A percentile compares a stretch with the other conserved stretches of the same genome.
phyloP scores from a whole-genome alignment of 768 basidiomycete genomes.

The Rhizopogon rudus region DNA sequence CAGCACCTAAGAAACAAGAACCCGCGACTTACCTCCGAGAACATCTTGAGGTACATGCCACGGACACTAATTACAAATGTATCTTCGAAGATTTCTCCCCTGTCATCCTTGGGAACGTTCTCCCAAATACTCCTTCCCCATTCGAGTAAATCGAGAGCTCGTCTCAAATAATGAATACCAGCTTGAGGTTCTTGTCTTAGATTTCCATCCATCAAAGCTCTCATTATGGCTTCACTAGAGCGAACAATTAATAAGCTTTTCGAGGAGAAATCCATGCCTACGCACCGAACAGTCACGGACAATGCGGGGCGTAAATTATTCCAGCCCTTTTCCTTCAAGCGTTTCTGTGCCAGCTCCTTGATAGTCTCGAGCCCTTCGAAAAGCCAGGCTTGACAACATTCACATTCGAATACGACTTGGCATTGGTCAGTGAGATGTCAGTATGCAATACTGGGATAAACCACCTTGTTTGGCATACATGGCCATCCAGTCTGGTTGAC shows the following conservation, averaged over 20 bases:
- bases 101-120: conserved; percentile 7
- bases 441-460: no score
- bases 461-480: no score
- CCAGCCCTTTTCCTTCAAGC: conserved; percentile 21
- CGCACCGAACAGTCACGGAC: conserved; percentile 33
- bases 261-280: background rate
- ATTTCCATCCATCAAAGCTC: conserved; percentile 5
- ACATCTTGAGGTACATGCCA: conserved; percentile 5
- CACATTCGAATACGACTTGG: conserved; percentile 16
- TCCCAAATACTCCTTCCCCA: conserved; percentile 13
- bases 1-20: background rate
- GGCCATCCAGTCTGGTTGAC: no score
- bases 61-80: conserved; percentile 8
- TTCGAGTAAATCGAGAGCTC: conserved; percentile 9
- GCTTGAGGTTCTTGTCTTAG: background rate
- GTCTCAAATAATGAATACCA: conserved; percentile 7
- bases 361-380: conserved; percentile 8
- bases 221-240: conserved; percentile 15
- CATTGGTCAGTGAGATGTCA: no score
- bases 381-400: conserved; percentile 13
- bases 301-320: conserved; percentile 28
- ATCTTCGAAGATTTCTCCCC: conserved; percentile 14
- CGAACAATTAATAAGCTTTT: background rate
- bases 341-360: conserved; percentile 16
- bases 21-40: background rate